Conservation (phyloP, 257 asterid genomes). For the Solanum ossicruentum region DNA sequence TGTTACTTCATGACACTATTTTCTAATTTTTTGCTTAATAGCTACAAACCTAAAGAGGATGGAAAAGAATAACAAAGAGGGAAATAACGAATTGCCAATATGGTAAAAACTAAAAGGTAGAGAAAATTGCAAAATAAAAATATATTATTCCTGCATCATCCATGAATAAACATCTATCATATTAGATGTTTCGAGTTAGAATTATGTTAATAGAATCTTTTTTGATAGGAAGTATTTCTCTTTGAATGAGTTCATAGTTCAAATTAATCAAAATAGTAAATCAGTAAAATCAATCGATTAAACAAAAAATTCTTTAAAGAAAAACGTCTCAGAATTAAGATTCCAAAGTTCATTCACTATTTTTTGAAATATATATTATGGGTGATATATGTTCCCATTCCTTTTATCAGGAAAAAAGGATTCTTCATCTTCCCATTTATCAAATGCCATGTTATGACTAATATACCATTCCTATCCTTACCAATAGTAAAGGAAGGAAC, state of each 20-base stretch:
- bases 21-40: background rate
- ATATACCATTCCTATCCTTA: background rate
- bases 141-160: background rate
- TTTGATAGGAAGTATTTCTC: background rate
- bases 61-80: background rate
- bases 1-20: background rate
- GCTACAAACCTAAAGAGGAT: background rate
- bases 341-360: slow-evolving; percentile 14
- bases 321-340: background rate
- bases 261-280: background rate
- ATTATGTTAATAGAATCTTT: background rate
- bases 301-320: background rate
- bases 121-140: background rate
- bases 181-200: background rate
- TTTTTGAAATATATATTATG: background rate
- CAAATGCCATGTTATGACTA: slow-evolving; percentile 5
- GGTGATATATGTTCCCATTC: background rate
- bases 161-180: too few species aligned
- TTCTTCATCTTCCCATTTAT: slow-evolving; percentile 12
- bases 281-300: background rate
- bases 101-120: background rate
- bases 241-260: background rate
- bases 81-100: background rate
- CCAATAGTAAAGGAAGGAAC: background rate
- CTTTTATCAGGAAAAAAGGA: background rate